Evolutionary conservation across 1,284 basidiomycete genomes (phyloP).

Genomic region (Moesziomyces sp.): DNA sequence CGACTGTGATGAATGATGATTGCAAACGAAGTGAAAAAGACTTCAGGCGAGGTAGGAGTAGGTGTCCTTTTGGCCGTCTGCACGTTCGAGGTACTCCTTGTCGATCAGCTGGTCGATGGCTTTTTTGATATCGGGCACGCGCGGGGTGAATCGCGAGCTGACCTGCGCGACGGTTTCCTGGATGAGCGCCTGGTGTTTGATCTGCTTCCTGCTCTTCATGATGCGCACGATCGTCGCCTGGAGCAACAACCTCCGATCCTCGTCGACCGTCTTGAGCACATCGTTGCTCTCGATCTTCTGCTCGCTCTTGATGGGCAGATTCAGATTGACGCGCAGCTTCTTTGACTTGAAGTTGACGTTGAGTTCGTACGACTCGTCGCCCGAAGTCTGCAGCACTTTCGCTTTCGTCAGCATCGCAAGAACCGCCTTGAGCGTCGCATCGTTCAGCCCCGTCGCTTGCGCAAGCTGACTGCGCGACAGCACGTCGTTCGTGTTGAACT

Average conservation of each 20-base stretch:
- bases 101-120: constrained; percentile 97
- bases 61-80: constrained; percentile 73
- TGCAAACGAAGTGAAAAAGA: no score
- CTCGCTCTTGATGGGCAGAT: constrained; percentile 92
- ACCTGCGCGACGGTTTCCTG: constrained; percentile 94
- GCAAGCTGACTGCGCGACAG: constrained; percentile 83
- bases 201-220: constrained; percentile 95
- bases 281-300: constrained; percentile 90
- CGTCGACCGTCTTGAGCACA: constrained; percentile 93
- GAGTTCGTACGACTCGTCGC: constrained; percentile 82
- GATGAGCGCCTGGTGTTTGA: constrained; percentile 94
- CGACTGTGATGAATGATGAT: no score
- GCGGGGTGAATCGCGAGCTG: constrained; percentile 85
- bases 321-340: constrained; percentile 85
- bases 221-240: constrained; percentile 97
- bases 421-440: constrained; percentile 85
- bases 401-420: constrained; percentile 86
- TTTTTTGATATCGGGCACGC: constrained; percentile 85
- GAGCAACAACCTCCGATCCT: constrained; percentile 95
- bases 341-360: constrained; percentile 83
- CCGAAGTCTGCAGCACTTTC: constrained; percentile 78
- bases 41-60: constrained; percentile 56
- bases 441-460: constrained; percentile 83
- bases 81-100: constrained; percentile 96
- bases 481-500: constrained; percentile 89